Evolutionary conservation across 2,329 filamentous ascomycete genomes (phyloP).

Genomic region (Neopestalotiopsis sp.): DNA sequence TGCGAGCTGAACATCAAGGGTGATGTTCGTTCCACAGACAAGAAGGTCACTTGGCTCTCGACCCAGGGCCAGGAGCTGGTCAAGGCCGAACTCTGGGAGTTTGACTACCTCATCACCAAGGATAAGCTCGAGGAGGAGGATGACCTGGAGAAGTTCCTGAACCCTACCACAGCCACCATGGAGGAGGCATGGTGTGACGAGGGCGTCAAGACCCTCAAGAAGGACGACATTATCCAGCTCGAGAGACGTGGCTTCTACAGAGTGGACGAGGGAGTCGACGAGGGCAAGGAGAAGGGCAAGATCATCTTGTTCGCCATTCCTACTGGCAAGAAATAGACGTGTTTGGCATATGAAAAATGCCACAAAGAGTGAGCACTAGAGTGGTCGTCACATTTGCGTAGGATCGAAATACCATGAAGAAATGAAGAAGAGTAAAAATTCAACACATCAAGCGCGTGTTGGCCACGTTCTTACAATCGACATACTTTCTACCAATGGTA

Average conservation of each 20-base stretch:
- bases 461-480: no score
- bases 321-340: conserved; percentile 52
- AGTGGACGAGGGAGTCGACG: conserved; percentile 70
- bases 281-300: conserved; percentile 57
- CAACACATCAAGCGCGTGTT: no score
- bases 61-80: conserved; percentile 77
- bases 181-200: conserved; percentile 80
- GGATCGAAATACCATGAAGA: background rate
- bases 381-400: background rate
- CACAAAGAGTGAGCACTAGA: background rate
- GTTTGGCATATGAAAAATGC: background rate
- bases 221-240: conserved; percentile 92
- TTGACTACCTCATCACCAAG: conserved; percentile 94
- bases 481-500: no score
- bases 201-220: conserved; percentile 79
- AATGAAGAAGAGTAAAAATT: background rate
- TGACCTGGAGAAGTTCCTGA: conserved; percentile 82
- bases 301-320: conserved; percentile 64
- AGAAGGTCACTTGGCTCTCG: conserved; percentile 95
- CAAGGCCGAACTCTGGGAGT: conserved; percentile 87
- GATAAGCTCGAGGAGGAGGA: conserved; percentile 92
- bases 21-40: conserved; percentile 93
- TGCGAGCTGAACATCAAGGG: conserved; percentile 90
- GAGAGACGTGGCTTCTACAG: conserved; percentile 93
- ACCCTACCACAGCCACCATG: conserved; percentile 74